phyloP scores from a whole-genome alignment of 2,329 filamentous ascomycete genomes.

The Sporothrix brunneoviolacea region DNA sequence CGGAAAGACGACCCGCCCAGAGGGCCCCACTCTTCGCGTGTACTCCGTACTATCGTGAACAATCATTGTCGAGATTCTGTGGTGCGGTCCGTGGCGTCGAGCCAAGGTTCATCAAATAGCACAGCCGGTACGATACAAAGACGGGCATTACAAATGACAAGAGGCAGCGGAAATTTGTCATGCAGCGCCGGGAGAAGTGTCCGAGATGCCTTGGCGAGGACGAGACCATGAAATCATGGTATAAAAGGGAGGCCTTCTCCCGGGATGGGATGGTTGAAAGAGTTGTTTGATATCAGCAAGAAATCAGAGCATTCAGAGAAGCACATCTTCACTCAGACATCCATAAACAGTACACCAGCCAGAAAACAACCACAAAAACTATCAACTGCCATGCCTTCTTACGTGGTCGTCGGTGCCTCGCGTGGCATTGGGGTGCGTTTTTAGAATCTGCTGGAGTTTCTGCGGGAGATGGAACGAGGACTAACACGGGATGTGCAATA shows the following conservation, averaged over 20 bases:
- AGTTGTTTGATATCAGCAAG: background rate
- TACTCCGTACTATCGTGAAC: no score
- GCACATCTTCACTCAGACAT: background rate
- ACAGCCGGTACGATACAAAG: no score
- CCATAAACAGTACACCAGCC: background rate
- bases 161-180: no score
- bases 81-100: no score
- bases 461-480: no score
- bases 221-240: background rate
- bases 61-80: no score
- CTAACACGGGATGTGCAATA: conserved; percentile 20
- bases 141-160: no score
- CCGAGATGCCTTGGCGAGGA: background rate
- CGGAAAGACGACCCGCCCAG: no score
- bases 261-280: background rate
- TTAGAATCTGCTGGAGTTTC: no score
- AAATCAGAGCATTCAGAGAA: background rate
- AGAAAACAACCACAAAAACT: background rate
- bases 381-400: conserved; percentile 24
- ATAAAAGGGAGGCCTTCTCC: background rate
- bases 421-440: conserved; percentile 21
- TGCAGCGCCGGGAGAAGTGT: no score
- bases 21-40: no score
- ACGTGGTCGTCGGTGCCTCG: conserved; percentile 21
- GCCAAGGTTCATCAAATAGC: no score